Percentiles rank a stretch among this genome's conserved stretches.
These are phyloP conservation scores for Oropetium thomaeum DNA, from an alignment of 176 grass and related monocot species.

Conservation along the genomic window DNA sequence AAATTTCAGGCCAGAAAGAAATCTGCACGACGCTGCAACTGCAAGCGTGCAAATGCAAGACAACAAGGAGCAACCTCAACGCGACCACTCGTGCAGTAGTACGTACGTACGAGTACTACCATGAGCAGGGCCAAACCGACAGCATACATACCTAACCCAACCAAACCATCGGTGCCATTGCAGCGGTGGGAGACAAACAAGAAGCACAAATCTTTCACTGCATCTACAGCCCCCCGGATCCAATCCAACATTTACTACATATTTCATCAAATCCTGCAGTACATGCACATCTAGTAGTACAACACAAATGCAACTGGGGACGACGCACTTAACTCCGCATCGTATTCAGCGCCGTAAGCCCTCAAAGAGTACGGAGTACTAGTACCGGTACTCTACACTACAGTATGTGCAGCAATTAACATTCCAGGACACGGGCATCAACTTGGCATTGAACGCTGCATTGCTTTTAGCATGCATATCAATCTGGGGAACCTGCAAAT, in stretches of 20 bases:
- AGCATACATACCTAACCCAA: no score
- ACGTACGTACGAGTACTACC: no score
- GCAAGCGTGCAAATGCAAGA: background rate
- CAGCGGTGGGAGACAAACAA: background rate
- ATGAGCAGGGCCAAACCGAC: no score
- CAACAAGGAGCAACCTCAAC: background rate
- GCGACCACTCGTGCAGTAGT: background rate
- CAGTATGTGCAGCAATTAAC: constrained; percentile 8
- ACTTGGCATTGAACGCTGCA: background rate
- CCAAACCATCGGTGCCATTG: background rate
- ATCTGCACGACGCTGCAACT: background rate
- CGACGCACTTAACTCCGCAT: background rate
- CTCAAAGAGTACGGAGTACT: no score
- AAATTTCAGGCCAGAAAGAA: background rate
- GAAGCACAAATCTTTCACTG: background rate
- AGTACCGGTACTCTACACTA: no score
- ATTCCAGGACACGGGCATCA: background rate
- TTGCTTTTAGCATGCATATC: constrained; percentile 5
- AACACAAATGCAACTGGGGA: background rate
- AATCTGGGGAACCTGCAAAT: constrained; percentile 34
- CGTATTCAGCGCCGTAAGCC: background rate
- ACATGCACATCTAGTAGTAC: background rate
- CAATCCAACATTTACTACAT: constrained; percentile 1
- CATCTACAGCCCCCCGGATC: background rate
- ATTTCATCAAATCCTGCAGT: background rate